A percentile compares a stretch with the other conserved stretches of the same genome.
phyloP scores from a whole-genome alignment of 352 stramenopile genomes.

The Phytopythium montanum region DNA sequence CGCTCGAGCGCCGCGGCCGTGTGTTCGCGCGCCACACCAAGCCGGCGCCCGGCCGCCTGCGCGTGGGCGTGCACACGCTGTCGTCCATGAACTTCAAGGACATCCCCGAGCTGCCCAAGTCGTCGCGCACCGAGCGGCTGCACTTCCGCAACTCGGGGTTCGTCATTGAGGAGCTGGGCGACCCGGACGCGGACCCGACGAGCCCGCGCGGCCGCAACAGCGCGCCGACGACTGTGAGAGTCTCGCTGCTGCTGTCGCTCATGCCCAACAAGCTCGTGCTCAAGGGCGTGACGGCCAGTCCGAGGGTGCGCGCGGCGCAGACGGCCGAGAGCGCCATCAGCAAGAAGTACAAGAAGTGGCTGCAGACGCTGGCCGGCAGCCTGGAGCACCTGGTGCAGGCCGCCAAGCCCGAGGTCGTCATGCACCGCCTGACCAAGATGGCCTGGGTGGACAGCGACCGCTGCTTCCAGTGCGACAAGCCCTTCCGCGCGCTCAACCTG shows the following conservation, averaged over 20 bases:
- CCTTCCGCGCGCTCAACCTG: conserved; percentile 67
- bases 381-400: conserved; percentile 35
- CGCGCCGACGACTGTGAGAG: conserved; percentile 25
- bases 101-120: conserved; percentile 45
- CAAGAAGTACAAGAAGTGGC: conserved; percentile 58
- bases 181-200: conserved; percentile 17
- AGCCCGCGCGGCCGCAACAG: not conserved
- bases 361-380: conserved; percentile 33
- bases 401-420: conserved; percentile 18
- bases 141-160: conserved; percentile 63
- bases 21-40: conserved; percentile 8
- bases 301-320: conserved; percentile 22
- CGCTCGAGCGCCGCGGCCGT: not conserved
- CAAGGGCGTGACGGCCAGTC: conserved; percentile 28
- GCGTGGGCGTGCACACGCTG: conserved; percentile 48
- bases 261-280: conserved; percentile 44
- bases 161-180: conserved; percentile 36
- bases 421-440: conserved; percentile 28
- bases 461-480: conserved; percentile 56
- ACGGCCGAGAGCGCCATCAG: conserved; percentile 22
- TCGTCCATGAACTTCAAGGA: conserved; percentile 67
- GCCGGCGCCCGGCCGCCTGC: conserved; percentile 15
- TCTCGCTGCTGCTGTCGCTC: conserved; percentile 56
- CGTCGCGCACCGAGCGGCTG: conserved; percentile 35
- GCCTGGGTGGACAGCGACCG: conserved; percentile 51